Percentiles rank a stretch among this genome's conserved stretches.
Evolutionary conservation across 352 stramenopile genomes (phyloP).

Genomic region (Pythium dissotocum): DNA sequence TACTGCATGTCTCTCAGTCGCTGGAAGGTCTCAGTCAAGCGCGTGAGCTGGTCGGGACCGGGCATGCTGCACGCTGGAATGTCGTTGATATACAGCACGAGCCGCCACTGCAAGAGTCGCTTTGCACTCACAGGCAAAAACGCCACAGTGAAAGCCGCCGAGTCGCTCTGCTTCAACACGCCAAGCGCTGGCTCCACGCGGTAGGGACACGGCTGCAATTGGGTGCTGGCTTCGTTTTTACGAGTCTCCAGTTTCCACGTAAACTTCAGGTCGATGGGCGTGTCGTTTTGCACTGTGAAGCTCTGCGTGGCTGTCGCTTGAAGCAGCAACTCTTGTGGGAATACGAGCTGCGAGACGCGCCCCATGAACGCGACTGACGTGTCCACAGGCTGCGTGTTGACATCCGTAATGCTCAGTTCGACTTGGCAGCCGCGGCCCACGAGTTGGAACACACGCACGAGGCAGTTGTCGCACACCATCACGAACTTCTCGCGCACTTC

Average conservation of each 20-base stretch:
- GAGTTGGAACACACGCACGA: conserved; percentile 73
- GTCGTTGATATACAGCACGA: conserved; percentile 46
- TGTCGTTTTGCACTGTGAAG: conserved; percentile 63
- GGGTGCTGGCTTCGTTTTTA: neutral
- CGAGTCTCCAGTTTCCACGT: conserved; percentile 44
- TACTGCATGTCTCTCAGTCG: conserved; percentile 7
- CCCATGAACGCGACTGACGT: conserved; percentile 46
- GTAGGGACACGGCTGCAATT: conserved; percentile 33
- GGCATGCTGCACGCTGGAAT: conserved; percentile 60
- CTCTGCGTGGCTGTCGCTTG: conserved; percentile 34
- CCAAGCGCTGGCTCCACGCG: conserved; percentile 39
- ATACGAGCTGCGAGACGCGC: conserved; percentile 47
- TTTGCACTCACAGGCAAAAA: conserved; percentile 39
- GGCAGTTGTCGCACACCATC: conserved; percentile 84
- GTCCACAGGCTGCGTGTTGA: conserved; percentile 57
- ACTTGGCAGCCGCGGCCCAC: conserved; percentile 69
- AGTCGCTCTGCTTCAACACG: conserved; percentile 41
- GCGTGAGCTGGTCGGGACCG: conserved; percentile 38
- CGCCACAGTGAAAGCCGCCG: conserved; percentile 43
- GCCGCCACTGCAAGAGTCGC: conserved; percentile 29
- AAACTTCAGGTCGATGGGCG: conserved; percentile 61
- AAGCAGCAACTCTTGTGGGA: conserved; percentile 44
- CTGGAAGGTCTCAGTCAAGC: conserved; percentile 39
- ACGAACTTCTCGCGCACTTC: conserved; percentile 67
- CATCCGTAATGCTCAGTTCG: conserved; percentile 43